phyloP scores from a whole-genome alignment of 305 asterid genomes.

The Fraxinus ornus region DNA sequence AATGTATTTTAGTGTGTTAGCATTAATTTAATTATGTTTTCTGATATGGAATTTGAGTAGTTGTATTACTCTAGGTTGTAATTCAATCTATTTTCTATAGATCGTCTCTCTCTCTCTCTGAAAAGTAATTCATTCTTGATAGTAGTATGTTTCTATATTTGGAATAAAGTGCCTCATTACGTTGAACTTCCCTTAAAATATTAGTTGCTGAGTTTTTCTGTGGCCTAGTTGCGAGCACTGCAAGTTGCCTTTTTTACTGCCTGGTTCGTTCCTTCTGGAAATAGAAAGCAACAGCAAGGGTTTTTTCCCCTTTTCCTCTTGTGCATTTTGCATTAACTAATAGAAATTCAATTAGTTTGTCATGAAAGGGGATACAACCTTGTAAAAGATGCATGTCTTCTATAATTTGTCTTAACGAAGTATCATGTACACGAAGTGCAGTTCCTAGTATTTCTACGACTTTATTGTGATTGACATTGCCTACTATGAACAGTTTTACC shows the following conservation, averaged over 20 bases:
- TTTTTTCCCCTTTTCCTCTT: neutral
- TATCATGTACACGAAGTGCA: neutral
- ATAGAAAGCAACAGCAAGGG: neutral
- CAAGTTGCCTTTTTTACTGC: neutral
- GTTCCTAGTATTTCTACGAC: neutral
- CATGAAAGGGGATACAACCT: neutral
- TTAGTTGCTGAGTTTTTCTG: neutral
- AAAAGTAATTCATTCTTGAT: neutral
- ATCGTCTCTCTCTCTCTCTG: neutral
- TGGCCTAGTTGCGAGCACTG: neutral
- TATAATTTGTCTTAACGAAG: neutral
- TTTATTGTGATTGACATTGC: neutral
- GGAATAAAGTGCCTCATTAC: neutral
- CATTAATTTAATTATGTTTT: neutral
- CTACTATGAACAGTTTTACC: neutral
- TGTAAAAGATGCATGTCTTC: neutral
- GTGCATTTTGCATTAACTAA: neutral
- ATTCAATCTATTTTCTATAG: neutral
- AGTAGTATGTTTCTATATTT: neutral
- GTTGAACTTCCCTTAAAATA: neutral
- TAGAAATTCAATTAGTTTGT: neutral
- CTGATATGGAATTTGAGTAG: neutral
- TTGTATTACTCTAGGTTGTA: neutral
- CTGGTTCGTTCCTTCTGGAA: neutral
- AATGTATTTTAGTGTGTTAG: neutral